Percentiles rank a stretch among this genome's conserved stretches.
Evolutionary conservation across 1,139 yeast species (phyloP).

Genomic region (Geotrichum klebahnii): DNA sequence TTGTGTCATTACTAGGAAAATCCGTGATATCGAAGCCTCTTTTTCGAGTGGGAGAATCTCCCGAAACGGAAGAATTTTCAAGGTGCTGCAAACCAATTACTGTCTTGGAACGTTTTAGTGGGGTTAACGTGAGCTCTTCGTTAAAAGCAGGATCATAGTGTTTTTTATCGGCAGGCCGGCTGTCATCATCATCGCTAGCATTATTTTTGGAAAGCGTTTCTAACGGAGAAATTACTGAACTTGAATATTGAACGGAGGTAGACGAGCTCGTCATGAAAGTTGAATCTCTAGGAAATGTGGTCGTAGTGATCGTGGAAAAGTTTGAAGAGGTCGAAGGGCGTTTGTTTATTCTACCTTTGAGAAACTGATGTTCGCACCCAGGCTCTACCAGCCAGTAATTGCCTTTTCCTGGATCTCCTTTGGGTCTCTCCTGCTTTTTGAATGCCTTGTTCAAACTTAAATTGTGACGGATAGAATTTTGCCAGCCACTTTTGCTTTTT

Average conservation of each 20-base stretch:
- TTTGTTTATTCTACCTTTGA: slow-evolving; percentile 44
- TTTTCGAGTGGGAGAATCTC: slow-evolving; percentile 18
- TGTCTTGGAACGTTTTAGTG: slow-evolving; percentile 14
- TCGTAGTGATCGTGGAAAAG: slow-evolving; percentile 10
- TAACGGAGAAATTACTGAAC: neutral
- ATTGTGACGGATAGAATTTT: slow-evolving; percentile 83
- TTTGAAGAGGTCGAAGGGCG: slow-evolving; percentile 5
- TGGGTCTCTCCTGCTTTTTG: slow-evolving; percentile 84
- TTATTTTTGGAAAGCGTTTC: neutral
- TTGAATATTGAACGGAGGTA: slow-evolving; percentile 1
- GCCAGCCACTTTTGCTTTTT: slow-evolving; percentile 86
- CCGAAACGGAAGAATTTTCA: slow-evolving; percentile 2
- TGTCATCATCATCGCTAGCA: neutral
- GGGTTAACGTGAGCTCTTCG: slow-evolving; percentile 5
- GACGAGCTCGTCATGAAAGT: slow-evolving; percentile 1
- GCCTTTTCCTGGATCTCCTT: slow-evolving; percentile 83
- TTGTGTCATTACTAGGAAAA: slow-evolving; percentile 6
- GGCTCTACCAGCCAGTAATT: slow-evolving; percentile 91
- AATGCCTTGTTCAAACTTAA: slow-evolving; percentile 82
- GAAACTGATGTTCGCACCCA: slow-evolving; percentile 78
- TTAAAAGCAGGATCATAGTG: slow-evolving; percentile 12
- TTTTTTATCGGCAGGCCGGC: slow-evolving; percentile 4
- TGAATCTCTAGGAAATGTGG: slow-evolving; percentile 5
- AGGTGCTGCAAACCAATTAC: slow-evolving; percentile 10
- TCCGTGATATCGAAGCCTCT: slow-evolving; percentile 17